Base-by-base conservation (phyloP, 164 flowering plant species). In the grape (Vitis vinifera) region DNA sequence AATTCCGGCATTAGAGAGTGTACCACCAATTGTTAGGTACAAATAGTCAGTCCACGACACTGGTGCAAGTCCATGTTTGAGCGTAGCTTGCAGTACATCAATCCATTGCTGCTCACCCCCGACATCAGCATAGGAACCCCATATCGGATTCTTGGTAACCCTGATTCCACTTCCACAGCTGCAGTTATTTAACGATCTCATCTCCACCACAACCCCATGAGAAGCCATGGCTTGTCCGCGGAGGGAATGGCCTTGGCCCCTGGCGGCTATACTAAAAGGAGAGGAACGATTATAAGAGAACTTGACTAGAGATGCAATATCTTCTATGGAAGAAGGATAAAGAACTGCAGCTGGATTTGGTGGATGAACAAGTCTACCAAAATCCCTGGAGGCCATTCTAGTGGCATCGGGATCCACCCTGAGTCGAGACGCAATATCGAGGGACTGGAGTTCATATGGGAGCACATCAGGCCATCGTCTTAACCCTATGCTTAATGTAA, bases 11-110 rank as follows among this genome's bases (percentile, higher is more conserved):
- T 92, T 92, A 4, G 98, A 92, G 7, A 94, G 86, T 14, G 99
- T 94, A 11, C 99, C 99, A 6, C 98, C 99, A 11, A 94, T 94
- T 1, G 88, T 87, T 1, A 94, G 79, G 70, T 91, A 83, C 81
- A 94, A 74, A 67, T 94, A 94, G 70, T 94, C 99, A 0, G 99
- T 92, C 97, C 95, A 94, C 1, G 97, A 85, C 19, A 75, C 75
- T 1, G 99, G 97, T 27, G 98, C 82, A 51, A 95, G 82, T 13
- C 97, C 98, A 59, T 83, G 83, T 61, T 80, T 71, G 5, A 88
- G 63, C 1, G 90, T 77, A 4, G 81, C 82, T 2, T 73, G 48
- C 71, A 92, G 73, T 23, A 92, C 92, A 71, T 95, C 90, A 1
- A 88, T 81, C 98, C 98, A 95, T 0, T 90, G 79, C 69, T 85